These are phyloP conservation scores for Acanthamoeba royreba DNA, from an alignment of 208 protist species.

Conservation along the genomic window DNA sequence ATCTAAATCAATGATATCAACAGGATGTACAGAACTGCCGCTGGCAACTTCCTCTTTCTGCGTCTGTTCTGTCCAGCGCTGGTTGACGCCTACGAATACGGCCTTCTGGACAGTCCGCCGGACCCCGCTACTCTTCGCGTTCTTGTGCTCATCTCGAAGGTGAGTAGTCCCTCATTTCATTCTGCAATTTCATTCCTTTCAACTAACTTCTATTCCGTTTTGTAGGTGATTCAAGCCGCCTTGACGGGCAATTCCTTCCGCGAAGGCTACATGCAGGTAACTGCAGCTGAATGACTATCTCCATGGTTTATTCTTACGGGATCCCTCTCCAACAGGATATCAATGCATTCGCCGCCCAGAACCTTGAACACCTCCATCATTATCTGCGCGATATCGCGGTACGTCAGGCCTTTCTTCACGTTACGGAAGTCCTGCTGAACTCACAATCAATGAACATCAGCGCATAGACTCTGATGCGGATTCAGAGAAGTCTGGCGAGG, in stretches of 20 bases:
- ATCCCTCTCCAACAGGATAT: too few species aligned
- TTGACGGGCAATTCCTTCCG: not conserved
- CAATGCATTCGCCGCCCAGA: not conserved
- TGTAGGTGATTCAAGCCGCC: not conserved
- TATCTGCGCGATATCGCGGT: constrained; percentile 1
- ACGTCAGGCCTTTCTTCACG: too few species aligned
- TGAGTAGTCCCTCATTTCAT: too few species aligned
- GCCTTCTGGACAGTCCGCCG: not conserved
- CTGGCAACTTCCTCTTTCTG: not conserved
- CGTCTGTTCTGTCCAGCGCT: not conserved
- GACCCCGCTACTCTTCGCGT: not conserved
- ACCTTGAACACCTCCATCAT: not conserved
- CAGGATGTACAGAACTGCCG: not conserved
- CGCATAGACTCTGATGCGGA: not conserved
- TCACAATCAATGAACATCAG: too few species aligned
- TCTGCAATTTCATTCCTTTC: too few species aligned
- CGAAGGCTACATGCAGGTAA: constrained; percentile 19
- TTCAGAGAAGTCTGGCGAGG: not conserved
- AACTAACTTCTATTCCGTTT: too few species aligned
- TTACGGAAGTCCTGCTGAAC: too few species aligned
- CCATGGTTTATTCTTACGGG: too few species aligned
- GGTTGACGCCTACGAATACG: not conserved
- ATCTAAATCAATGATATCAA: too few species aligned
- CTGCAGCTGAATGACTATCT: too few species aligned
- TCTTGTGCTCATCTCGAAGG: not conserved